Base-by-base conservation (phyloP, 306 rosid genomes). In the Neltuma alba region DNA sequence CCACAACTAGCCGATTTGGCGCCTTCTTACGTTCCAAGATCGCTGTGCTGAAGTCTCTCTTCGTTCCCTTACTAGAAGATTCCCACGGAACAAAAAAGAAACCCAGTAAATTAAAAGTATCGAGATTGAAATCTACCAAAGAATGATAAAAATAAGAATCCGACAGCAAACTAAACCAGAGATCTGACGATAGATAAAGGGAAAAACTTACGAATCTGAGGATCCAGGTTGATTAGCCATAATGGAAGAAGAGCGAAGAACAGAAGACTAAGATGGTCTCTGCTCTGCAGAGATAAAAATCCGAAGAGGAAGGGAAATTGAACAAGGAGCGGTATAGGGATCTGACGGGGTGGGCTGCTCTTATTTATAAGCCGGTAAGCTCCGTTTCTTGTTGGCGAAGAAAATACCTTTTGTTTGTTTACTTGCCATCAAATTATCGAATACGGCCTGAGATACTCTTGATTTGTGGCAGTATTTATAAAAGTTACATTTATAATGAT, bases 21-120 rank as follows among this genome's bases (percentile, higher is more conserved):
- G 99, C 90, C 75, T 95, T 95, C 89, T 92, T 95, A 47, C 97
- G 94, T 84, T 95, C 99, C 64, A 92, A 76, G 82, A 95, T 95
- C 74, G 98, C 98, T 0, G 99, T 95, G 75, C 96, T 92, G 73
- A 90, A 95, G 75, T 95, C 99, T 67, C 91, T 80, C 83, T 92
- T 95, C 4, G 97, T 80, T 34, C 97, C 97, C 92, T 94, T 92
- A 54, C 99, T 94, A 89, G 21, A 66, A 21, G 12, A 31, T 33
- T 33, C 34, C 28, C 34, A 31, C 0, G 44, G 75, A 21, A 57
- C n/a, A n/a, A 25, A 57, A 23, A 11, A 11, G 5, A 12, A 68
- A 68, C 16, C 63, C 63, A 25, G 31, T 25, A 68, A 23, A 67
- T 60, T 16, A 1, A 10, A 55, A 40, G 66, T 23, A 34, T 75